Evolutionary conservation across 805 yeast species (phyloP), one percentile per base, ranked within the genome.

Genomic region (Zygotorulaspora chibaensis): DNA sequence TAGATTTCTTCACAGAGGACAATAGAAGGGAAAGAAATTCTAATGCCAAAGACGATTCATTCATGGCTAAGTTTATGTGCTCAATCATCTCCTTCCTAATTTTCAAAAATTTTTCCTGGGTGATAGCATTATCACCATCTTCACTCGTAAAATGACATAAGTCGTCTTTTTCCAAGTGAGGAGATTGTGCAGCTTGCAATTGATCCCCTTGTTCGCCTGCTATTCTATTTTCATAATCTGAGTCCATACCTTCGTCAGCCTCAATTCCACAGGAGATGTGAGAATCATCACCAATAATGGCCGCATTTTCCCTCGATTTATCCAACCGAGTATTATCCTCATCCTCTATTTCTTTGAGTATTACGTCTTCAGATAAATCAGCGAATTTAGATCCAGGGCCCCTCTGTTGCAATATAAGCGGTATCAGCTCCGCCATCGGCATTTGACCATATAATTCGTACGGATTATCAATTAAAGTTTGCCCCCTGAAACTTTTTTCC

Each of bases 21-120:
- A 91, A 75, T 47, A 93, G 69, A 49, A 91, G 71, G 1, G 96
- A 87, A 1, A 91, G 83, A 52, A 90, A 86, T 60, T 91, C 99
- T 46, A 90, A 69, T 1, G 96, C 83, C 31, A 93, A 66, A 0
- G 96, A 89, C 0, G 95, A 81, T 60, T 93, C 97, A 61, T 91
- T 93, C 54, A 87, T 70, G 1, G 98, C 96, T 0, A 79, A 64
- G 43, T 78, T 75, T 26, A 85, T 71, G 35, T 72, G 69, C 13
- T 68, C 71, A 12, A 81, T 55, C 35, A 83, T 72, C 47, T 80
- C 79, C n/a, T 67, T 59, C 57, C 80, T 80, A 13, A 77, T 72
- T 36, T 69, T 70, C 39, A 69, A 64, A 55, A 81, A 81, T 8
- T 69, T 68, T 13, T 65, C 68, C 25, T 62, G 65, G 3, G 64